Base-by-base conservation (phyloP, 2,329 filamentous ascomycete species). In the Aspergillus alliaceus region DNA sequence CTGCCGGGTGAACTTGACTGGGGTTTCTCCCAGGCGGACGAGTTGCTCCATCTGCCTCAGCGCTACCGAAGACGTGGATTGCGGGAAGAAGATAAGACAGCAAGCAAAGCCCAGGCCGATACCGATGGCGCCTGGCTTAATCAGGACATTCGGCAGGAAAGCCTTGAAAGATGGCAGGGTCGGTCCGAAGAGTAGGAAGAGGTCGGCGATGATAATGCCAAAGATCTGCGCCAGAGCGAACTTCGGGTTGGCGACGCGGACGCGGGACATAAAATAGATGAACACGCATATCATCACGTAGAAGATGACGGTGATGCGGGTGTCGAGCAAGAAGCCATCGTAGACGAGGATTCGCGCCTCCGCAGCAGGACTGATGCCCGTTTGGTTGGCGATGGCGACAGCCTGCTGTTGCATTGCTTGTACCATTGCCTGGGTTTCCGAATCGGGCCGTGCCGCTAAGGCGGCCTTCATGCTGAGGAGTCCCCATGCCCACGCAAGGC, bases 401-500 rank as follows among this genome's bases (percentile, higher is more conserved):
- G 66, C 67, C 25, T 56, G 35, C 52, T 72, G 64, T 39, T 72
- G 69, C n/a, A 82, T 60, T 0, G 68, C 64, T 8, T 66, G 66
- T 6, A 76, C 55, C 39, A 57, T 62, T 2, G 70, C 67, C 46
- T 74, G 66, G 0, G 74, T 77, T 8, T 76, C 72, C 0, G 69
- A 62, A 6, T 68, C 69, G 3, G 79, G 71, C 18, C 80, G 70
- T 1, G 74, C 72, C 1, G 78, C 76, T 7, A 75, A 59, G 2
- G 79, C 80, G 3, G 77, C 79, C 56, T 80, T 78, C 78, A 80
- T 81, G 1, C 73, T 69, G 46, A 81, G 64, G 1, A 80, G 67
- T 2, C 80, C 80, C 80, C 80, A 82, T 1, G 71, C 77, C 79
- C 79, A 81, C 7, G 73, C 79, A 0, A 80, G 62, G 25, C 71